Evolutionary conservation across 768 basidiomycete genomes (phyloP).

Genomic region (Boletus pseudo-olivaceus): DNA sequence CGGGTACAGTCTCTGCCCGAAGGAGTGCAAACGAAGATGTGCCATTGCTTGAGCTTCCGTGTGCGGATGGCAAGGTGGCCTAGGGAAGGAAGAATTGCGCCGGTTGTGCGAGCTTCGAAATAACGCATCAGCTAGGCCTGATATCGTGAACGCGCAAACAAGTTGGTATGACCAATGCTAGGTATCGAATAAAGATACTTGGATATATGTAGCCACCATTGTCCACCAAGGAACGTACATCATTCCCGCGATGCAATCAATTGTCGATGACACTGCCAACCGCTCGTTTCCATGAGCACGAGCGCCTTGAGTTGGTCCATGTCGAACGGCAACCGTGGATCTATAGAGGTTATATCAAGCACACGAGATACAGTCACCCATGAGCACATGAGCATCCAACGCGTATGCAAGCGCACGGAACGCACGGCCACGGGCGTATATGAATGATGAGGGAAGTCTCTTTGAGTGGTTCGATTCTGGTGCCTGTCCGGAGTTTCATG

Average conservation of each 20-base stretch:
- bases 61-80: slow-evolving; percentile 25
- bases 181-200: background rate
- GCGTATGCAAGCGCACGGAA: too few relatives aligned
- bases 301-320: slow-evolving; percentile 34
- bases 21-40: slow-evolving; percentile 24
- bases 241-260: slow-evolving; percentile 33
- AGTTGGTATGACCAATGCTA: background rate
- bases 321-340: slow-evolving; percentile 34
- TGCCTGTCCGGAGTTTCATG: slow-evolving; percentile 30
- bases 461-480: slow-evolving; percentile 37
- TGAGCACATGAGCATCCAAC: too few relatives aligned
- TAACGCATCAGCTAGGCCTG: too few relatives aligned
- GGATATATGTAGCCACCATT: too few relatives aligned
- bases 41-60: slow-evolving; percentile 33
- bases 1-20: slow-evolving; percentile 41
- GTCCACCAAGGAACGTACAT: background rate
- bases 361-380: background rate
- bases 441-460: slow-evolving; percentile 14
- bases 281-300: slow-evolving; percentile 37
- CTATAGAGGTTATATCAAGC: slow-evolving; percentile 18
- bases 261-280: slow-evolving; percentile 41
- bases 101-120: slow-evolving; percentile 34
- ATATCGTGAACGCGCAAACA: too few relatives aligned
- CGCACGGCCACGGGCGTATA: background rate
- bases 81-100: slow-evolving; percentile 24